A percentile compares a stretch with the other conserved stretches of the same genome.
Conservation (phyloP, 805 yeast genomes). For the Pichia gijzeniarum region DNA sequence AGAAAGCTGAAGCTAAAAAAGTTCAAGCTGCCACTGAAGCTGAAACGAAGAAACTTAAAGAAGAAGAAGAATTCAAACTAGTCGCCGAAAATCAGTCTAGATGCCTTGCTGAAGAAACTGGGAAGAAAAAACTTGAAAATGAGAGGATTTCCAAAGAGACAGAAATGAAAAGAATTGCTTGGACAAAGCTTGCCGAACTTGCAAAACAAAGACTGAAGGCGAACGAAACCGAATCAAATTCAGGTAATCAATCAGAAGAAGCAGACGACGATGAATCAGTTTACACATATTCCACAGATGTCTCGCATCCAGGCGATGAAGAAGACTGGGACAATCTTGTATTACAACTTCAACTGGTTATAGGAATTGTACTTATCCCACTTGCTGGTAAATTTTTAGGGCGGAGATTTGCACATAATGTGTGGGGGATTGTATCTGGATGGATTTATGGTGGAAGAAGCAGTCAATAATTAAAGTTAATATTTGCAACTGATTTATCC, state of each 20-base stretch:
- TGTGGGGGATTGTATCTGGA: constrained; percentile 29
- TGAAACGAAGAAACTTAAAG: neutral
- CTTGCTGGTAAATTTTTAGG: constrained; percentile 63
- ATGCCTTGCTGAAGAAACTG: neutral
- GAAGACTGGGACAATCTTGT: constrained; percentile 71
- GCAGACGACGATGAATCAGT: constrained; percentile 18
- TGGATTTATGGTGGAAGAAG: constrained; percentile 6
- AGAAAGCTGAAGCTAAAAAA: neutral
- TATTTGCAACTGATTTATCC: too few species aligned
- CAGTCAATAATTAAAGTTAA: too few species aligned
- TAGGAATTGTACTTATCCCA: constrained; percentile 58
- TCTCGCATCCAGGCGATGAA: constrained; percentile 33
- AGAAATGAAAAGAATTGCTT: neutral
- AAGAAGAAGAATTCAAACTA: neutral
- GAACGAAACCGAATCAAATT: neutral
- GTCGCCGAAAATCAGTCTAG: neutral
- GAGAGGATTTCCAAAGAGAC: too few species aligned
- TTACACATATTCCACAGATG: constrained; percentile 30
- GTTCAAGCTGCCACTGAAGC: neutral
- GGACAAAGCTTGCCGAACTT: neutral
- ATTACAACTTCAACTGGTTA: constrained; percentile 49
- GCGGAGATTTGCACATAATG: constrained; percentile 43
- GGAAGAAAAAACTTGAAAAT: too few species aligned
- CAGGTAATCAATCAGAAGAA: neutral
- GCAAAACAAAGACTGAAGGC: neutral